These are phyloP conservation scores for Claviceps africana DNA, from an alignment of 2,329 filamentous ascomycete species.

Conservation along the genomic window DNA sequence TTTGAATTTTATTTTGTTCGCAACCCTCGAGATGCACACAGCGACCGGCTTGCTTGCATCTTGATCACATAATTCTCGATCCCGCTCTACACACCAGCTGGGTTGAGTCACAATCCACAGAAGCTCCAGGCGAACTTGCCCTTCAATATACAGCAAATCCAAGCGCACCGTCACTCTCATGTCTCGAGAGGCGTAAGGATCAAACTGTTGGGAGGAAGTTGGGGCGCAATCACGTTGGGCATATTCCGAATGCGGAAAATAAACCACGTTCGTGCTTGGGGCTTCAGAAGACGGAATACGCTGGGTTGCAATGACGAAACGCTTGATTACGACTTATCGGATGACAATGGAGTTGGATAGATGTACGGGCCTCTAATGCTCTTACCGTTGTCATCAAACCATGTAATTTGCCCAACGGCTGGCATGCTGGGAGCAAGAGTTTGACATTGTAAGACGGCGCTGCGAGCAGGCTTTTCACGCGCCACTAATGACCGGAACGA, in stretches of 20 bases:
- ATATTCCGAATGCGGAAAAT: background rate
- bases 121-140: background rate
- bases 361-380: background rate
- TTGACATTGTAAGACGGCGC: background rate
- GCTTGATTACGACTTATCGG: slow-evolving; percentile 4
- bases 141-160: background rate
- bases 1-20: too few species aligned
- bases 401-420: too few species aligned
- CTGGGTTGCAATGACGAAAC: slow-evolving; percentile 1
- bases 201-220: background rate
- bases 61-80: background rate
- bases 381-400: background rate
- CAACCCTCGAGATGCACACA: background rate
- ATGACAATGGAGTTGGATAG: background rate
- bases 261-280: background rate
- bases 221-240: background rate
- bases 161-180: background rate
- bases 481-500: background rate
- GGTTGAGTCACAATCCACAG: background rate
- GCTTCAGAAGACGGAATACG: background rate
- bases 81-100: background rate
- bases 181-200: background rate
- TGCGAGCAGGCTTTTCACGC: background rate
- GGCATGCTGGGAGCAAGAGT: background rate
- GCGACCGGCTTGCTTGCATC: background rate